These are phyloP conservation scores for Albatrellus ellisii DNA, from an alignment of 768 basidiomycete species.

Conservation along the genomic window DNA sequence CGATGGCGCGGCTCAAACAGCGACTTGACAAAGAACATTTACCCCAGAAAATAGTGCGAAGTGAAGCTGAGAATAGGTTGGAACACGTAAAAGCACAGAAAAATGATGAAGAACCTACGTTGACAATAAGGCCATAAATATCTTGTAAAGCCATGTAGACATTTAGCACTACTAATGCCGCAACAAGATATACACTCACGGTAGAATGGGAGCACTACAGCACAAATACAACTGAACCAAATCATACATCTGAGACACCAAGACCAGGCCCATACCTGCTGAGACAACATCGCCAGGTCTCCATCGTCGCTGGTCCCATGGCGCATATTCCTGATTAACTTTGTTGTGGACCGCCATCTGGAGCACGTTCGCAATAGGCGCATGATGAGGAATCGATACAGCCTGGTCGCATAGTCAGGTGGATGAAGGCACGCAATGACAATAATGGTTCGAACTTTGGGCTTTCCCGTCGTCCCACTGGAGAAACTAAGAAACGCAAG, in stretches of 20 bases:
- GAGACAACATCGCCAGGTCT: slow-evolving; percentile 43
- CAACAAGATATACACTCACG: slow-evolving; percentile 12
- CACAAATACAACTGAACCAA: slow-evolving; percentile 2
- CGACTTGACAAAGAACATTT: background rate
- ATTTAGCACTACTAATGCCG: background rate
- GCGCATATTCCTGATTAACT: slow-evolving; percentile 20
- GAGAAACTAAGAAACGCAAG: slow-evolving; percentile 62
- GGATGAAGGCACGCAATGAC: background rate
- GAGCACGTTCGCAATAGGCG: slow-evolving; percentile 40
- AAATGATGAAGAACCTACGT: slow-evolving; percentile 11
- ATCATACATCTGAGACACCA: background rate
- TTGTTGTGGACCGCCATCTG: slow-evolving; percentile 14
- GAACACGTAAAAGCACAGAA: background rate
- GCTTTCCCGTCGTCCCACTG: slow-evolving; percentile 60
- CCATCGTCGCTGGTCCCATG: slow-evolving; percentile 26
- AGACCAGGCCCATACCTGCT: slow-evolving; percentile 28
- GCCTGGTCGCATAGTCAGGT: slow-evolving; percentile 29
- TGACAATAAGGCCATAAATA: slow-evolving; percentile 27
- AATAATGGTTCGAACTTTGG: slow-evolving; percentile 13
- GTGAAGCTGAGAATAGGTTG: slow-evolving; percentile 15
- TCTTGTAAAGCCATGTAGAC: slow-evolving; percentile 21
- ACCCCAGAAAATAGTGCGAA: slow-evolving; percentile 17
- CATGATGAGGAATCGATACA: slow-evolving; percentile 49
- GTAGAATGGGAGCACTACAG: slow-evolving; percentile 17
- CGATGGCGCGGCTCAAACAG: background rate